A percentile compares a stretch with the other conserved stretches of the same genome.
phyloP scores from a whole-genome alignment of 1,284 basidiomycete species.

The Earliella scabrosa region DNA sequence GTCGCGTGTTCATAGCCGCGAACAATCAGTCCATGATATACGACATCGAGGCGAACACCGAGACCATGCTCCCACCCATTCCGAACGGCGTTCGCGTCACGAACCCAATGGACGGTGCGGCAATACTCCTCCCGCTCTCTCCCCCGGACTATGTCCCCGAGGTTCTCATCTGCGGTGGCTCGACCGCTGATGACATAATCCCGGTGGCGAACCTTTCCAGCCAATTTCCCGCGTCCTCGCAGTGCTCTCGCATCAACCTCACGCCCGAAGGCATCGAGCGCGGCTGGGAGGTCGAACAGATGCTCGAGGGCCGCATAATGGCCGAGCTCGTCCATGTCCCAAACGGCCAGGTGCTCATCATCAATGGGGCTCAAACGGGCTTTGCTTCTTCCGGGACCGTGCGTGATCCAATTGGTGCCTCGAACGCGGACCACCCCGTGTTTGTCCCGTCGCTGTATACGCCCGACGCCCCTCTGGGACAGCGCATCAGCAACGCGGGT shows the following conservation, averaged over 20 bases:
- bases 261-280: conserved; percentile 23
- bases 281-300: conserved; percentile 32
- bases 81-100: conserved; percentile 50
- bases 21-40: conserved; percentile 42
- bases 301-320: conserved; percentile 44
- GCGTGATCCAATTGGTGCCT: conserved; percentile 30
- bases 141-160: conserved; percentile 49
- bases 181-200: conserved; percentile 31
- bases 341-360: conserved; percentile 53
- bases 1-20: conserved; percentile 50
- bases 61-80: conserved; percentile 45
- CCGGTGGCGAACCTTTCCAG: conserved; percentile 39
- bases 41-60: conserved; percentile 36
- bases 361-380: conserved; percentile 49
- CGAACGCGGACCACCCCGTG: conserved; percentile 50
- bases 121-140: conserved; percentile 51
- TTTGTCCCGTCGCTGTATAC: conserved; percentile 56
- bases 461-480: conserved; percentile 46
- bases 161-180: conserved; percentile 56
- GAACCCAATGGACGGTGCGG: conserved; percentile 50
- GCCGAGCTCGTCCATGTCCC: conserved; percentile 54
- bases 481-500: conserved; percentile 48
- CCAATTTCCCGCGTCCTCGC: conserved; percentile 44
- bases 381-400: conserved; percentile 48
- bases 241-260: conserved; percentile 40